Base-by-base conservation (phyloP, 495 filamentous ascomycete genomes). In the Cercophora samala region DNA sequence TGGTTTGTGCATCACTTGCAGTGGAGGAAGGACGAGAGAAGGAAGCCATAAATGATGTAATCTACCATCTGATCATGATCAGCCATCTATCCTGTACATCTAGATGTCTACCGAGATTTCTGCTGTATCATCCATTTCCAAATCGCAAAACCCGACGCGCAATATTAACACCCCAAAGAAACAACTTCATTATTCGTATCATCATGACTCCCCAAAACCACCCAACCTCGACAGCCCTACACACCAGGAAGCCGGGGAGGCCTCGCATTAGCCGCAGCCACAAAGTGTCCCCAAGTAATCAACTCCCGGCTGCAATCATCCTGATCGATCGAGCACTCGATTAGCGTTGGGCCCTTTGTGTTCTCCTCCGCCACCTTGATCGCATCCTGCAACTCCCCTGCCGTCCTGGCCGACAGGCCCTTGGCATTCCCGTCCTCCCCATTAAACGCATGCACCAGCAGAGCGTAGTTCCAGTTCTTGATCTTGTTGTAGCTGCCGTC, bases 401-500 rank as follows among this genome's bases (percentile, higher is more conserved):
- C 69, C 19, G 71, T 71, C 37, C 67, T 63, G 0, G 66, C 71
- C 22, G 42, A 5, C 4, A 73, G 25, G 0, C 71, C 71, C 64
- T 70, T 70, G 1, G 69, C 71, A 4, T 64, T 25, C 18, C 71
- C 71, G 19, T 71, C 69, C 18, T 42, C 63, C 24, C 62, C 42
- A 52, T 71, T 73, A 60, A 73, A 73, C 6, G 69, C 71, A 32
- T 66, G 22, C 9, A 71, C 64, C 6, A 73, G 63, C 69, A 69
- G 4, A 0, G 71, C 66, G 42, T 73, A 73, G 37, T 73, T 62
- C 71, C 71, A 73, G 46, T 73, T 71, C 66, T 73, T 68, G 53
- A 73, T 73, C 69, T 67, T 68, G 66, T 71, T 73, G 64, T 73
- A 73, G 21, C 60, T 42, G 4, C 71, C 71, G 22, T 82, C 82